phyloP scores from a whole-genome alignment of 192 early-diverging fungal species.

The Backusella parvicylindrica region DNA sequence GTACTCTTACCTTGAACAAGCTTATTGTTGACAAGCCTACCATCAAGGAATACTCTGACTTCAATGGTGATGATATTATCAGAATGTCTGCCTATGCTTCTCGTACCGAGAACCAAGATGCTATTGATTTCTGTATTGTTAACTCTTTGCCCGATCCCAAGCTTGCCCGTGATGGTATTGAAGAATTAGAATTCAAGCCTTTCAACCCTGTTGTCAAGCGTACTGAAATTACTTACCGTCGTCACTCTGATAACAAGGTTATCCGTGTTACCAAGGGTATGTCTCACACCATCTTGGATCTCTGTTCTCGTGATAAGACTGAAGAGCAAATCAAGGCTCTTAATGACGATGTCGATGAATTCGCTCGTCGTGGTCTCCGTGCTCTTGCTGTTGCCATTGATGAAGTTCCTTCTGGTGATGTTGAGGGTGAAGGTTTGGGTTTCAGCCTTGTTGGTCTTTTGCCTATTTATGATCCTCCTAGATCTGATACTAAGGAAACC shows the following conservation, averaged over 20 bases:
- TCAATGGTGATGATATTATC: slow-evolving; percentile 57
- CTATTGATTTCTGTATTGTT: slow-evolving; percentile 74
- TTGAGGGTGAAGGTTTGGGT: slow-evolving; percentile 61
- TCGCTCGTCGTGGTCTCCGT: slow-evolving; percentile 64
- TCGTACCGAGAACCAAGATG: slow-evolving; percentile 72
- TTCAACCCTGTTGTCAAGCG: slow-evolving; percentile 78
- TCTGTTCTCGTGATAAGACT: slow-evolving; percentile 67
- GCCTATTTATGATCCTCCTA: slow-evolving; percentile 72
- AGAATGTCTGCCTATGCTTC: slow-evolving; percentile 69
- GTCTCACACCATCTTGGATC: slow-evolving; percentile 67
- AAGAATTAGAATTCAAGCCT: slow-evolving; percentile 64
- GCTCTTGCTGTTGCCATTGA: slow-evolving; percentile 72
- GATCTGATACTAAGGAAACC: slow-evolving; percentile 76
- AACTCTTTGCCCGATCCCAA: slow-evolving; percentile 55
- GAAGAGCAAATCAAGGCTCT: slow-evolving; percentile 46
- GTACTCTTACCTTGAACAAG: slow-evolving; percentile 88
- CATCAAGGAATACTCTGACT: slow-evolving; percentile 66
- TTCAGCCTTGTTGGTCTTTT: slow-evolving; percentile 68
- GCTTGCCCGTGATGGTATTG: slow-evolving; percentile 61
- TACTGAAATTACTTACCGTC: slow-evolving; percentile 69
- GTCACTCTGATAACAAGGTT: slow-evolving; percentile 55
- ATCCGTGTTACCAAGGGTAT: slow-evolving; percentile 72
- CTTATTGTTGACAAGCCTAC: slow-evolving; percentile 64
- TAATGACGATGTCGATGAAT: slow-evolving; percentile 59
- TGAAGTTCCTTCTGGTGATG: slow-evolving; percentile 55